phyloP scores from a whole-genome alignment of 2,329 filamentous ascomycete genomes.

The Fusarium pseudograminearum region DNA sequence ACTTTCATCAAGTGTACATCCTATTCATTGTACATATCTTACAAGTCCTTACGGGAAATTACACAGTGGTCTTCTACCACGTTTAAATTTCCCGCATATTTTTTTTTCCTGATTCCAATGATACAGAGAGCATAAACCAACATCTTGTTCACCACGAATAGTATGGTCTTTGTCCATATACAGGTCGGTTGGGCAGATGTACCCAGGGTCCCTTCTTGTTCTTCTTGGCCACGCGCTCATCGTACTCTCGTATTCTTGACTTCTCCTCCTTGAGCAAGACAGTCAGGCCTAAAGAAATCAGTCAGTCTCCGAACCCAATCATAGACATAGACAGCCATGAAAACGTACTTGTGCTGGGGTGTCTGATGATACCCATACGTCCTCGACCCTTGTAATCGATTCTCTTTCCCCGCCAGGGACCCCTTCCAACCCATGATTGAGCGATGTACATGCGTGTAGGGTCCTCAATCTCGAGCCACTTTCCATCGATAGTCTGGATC shows the following conservation, averaged over 20 bases:
- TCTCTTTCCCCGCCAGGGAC: conserved; percentile 67
- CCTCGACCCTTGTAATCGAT: conserved; percentile 83
- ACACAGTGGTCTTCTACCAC: conserved; percentile 23
- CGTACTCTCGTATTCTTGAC: conserved; percentile 83
- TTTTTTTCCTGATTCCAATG: conserved; percentile 11
- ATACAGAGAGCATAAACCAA: background rate
- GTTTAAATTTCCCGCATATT: conserved; percentile 14
- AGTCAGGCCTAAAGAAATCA: conserved; percentile 70
- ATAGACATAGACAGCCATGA: background rate
- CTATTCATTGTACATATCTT: conserved; percentile 54
- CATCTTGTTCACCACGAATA: conserved; percentile 80
- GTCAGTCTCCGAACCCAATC: conserved; percentile 32
- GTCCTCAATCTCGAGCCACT: conserved; percentile 76
- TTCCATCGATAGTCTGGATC: conserved; percentile 81
- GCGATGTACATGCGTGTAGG: conserved; percentile 89
- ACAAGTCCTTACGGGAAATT: conserved; percentile 47
- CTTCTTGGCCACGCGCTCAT: conserved; percentile 82
- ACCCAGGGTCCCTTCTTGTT: conserved; percentile 84
- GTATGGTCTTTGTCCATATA: conserved; percentile 88
- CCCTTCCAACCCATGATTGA: conserved; percentile 91
- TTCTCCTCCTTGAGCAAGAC: conserved; percentile 93
- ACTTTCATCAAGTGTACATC: conserved; percentile 44
- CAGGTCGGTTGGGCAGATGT: conserved; percentile 85
- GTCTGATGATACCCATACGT: conserved; percentile 73
- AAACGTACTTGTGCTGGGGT: conserved; percentile 79